phyloP scores from a whole-genome alignment of 1,139 yeast species.

The Zygosaccharomyces pseudobailii region DNA sequence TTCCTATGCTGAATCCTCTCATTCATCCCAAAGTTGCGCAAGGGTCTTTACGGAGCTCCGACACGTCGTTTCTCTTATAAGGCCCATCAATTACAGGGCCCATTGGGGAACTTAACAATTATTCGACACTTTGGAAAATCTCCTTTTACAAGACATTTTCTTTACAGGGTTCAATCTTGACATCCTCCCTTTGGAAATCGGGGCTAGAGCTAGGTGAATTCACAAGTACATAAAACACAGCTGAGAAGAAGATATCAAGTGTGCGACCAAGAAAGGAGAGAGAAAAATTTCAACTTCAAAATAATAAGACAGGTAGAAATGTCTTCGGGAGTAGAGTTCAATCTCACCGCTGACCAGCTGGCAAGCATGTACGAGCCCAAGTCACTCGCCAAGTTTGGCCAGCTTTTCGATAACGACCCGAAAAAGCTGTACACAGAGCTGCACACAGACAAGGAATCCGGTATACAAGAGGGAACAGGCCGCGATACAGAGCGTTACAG shows the following conservation, averaged over 20 bases:
- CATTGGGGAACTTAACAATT: not conserved
- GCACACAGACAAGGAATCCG: constrained; percentile 41
- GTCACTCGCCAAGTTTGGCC: constrained; percentile 29
- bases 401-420: constrained; percentile 24
- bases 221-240: too few species aligned
- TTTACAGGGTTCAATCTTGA: too few species aligned
- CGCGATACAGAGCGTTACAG: constrained; percentile 36
- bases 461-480: constrained; percentile 40
- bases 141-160: too few species aligned
- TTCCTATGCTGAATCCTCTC: not conserved
- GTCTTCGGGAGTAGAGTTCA: constrained; percentile 5
- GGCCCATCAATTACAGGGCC: not conserved
- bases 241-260: not conserved
- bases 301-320: too few species aligned
- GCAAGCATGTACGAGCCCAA: constrained; percentile 36
- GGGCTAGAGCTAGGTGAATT: too few species aligned
- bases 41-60: not conserved
- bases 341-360: constrained; percentile 27
- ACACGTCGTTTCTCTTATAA: not conserved
- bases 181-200: too few species aligned
- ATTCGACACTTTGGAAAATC: too few species aligned
- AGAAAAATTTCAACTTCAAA: not conserved
- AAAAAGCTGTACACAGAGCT: constrained; percentile 28
- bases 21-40: constrained; percentile 3
- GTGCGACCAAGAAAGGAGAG: not conserved